Evolutionary conservation across 345 rosid species (phyloP).

Genomic region (Erucastrum elatum): DNA sequence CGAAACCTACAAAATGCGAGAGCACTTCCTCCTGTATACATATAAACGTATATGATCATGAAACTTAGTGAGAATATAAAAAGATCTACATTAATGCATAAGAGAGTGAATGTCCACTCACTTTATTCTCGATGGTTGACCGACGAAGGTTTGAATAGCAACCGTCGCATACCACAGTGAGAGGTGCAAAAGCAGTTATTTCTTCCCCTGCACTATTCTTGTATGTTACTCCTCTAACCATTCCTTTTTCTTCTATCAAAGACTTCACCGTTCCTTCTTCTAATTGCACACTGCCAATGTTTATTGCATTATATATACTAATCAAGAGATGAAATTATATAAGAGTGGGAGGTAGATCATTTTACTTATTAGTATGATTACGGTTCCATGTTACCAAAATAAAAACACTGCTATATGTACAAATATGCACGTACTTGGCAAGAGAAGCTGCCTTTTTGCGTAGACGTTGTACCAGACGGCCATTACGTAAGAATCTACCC

Average conservation of each 20-base stretch:
- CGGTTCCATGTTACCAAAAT: too few species aligned
- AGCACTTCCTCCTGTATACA: constrained; percentile 32
- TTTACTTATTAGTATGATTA: too few species aligned
- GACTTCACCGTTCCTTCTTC: constrained; percentile 65
- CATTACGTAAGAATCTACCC: constrained; percentile 40
- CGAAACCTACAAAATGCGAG: constrained; percentile 34
- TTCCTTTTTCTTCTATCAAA: constrained; percentile 58
- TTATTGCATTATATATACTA: background rate
- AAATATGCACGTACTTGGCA: constrained; percentile 24
- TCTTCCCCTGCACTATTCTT: constrained; percentile 49
- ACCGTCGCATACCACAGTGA: constrained; percentile 72
- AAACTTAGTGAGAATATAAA: background rate
- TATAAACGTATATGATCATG: background rate
- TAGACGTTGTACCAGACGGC: constrained; percentile 33
- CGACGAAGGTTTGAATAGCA: constrained; percentile 73
- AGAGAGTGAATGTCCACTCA: constrained; percentile 11
- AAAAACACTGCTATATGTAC: too few species aligned
- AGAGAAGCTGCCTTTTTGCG: constrained; percentile 40
- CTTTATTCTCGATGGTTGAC: constrained; percentile 55
- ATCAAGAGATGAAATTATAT: background rate
- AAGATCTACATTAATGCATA: background rate
- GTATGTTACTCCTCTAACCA: constrained; percentile 64
- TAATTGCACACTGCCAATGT: constrained; percentile 14
- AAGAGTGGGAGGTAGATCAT: too few species aligned
- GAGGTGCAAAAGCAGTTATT: constrained; percentile 52